Evolutionary conservation across 768 basidiomycete species (phyloP), one percentile per base, ranked within the genome.

Genomic region (Pisolithus sp.): DNA sequence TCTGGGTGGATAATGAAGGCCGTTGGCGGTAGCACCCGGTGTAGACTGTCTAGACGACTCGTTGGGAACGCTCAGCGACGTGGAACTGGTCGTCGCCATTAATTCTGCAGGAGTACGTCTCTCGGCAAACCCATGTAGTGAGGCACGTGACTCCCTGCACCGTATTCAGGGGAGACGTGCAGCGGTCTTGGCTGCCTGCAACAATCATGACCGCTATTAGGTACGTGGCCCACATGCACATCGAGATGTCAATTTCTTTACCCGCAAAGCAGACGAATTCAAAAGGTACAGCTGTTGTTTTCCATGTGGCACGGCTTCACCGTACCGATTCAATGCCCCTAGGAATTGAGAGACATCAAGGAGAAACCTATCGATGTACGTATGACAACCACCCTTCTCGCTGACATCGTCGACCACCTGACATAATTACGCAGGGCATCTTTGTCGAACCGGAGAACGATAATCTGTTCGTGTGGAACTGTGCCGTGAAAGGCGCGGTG

Each of bases 391-490:
- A 55, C 58, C 46, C 34, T 41, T 18, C 31, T 21, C n/a, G n/a
- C 40, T 28, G 59, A 51, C 34, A 43, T 52, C 38, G 45, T 58
- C 53, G 44, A 44, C 43, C 24, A 45, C 55, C 51, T 24, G 39
- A 53, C 42, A 26, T 55, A 48, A 46, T 46, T 54, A 20, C 52
- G 39, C 53, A 91, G 89, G 84, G 81, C 13, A 57, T 92, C 34
- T 67, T 71, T 2, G 80, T 84, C 15, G 78, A 82, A 41, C 73
- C 81, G 2, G 72, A 77, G 40, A 89, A 90, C 9, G 81, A 83
- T 53, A 89, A 91, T 64, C 42, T 91, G 18, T 80, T 87, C 51
- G 69, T 81, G 53, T 92, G 90, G 91, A 80, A 85, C 52, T 89
- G 89, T 57, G 63, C 75, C 9, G 80, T 92, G 58, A 88, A 84